phyloP scores from a whole-genome alignment of 2,329 filamentous ascomycete species.

The Claviceps spartinae region DNA sequence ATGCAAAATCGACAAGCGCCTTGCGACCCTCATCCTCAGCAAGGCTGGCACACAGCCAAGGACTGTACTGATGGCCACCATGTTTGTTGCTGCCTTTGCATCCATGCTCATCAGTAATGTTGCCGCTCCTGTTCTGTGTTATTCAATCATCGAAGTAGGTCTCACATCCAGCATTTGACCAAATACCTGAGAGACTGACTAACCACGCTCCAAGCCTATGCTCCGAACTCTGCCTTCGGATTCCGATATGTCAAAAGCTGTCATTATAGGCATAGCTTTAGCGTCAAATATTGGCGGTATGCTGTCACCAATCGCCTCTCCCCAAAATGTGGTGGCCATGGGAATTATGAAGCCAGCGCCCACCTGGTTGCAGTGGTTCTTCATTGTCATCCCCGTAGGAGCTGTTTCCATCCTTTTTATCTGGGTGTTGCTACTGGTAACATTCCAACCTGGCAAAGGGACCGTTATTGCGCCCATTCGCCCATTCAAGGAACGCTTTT shows the following conservation, averaged over 20 bases:
- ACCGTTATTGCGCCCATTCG: conserved; percentile 87
- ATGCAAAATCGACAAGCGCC: conserved; percentile 93
- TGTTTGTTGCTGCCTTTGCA: conserved; percentile 95
- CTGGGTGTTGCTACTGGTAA: conserved; percentile 72
- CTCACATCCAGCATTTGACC: neutral
- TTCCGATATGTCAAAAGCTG: conserved; percentile 85
- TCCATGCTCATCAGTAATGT: conserved; percentile 99
- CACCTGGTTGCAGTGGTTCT: conserved; percentile 95
- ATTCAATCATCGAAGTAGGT: conserved; percentile 83
- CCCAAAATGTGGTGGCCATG: conserved; percentile 92
- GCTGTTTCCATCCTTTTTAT: conserved; percentile 78
- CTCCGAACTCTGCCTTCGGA: conserved; percentile 82
- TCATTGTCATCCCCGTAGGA: conserved; percentile 85
- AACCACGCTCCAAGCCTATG: conserved; percentile 50
- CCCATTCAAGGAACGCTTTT: conserved; percentile 76
- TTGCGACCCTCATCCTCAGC: conserved; percentile 90
- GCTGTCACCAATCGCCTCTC: conserved; percentile 90
- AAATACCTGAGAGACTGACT: neutral
- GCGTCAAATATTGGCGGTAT: conserved; percentile 94
- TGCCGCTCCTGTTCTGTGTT: conserved; percentile 89
- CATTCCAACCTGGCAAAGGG: conserved; percentile 73
- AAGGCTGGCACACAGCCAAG: conserved; percentile 86
- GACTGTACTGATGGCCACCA: conserved; percentile 88
- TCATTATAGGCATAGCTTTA: conserved; percentile 89
- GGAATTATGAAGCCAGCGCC: conserved; percentile 89